A percentile compares a stretch with the other conserved stretches of the same genome.
Evolutionary conservation across 2,329 filamentous ascomycete genomes (phyloP).

Genomic region (Diplodia scrobiculata): DNA sequence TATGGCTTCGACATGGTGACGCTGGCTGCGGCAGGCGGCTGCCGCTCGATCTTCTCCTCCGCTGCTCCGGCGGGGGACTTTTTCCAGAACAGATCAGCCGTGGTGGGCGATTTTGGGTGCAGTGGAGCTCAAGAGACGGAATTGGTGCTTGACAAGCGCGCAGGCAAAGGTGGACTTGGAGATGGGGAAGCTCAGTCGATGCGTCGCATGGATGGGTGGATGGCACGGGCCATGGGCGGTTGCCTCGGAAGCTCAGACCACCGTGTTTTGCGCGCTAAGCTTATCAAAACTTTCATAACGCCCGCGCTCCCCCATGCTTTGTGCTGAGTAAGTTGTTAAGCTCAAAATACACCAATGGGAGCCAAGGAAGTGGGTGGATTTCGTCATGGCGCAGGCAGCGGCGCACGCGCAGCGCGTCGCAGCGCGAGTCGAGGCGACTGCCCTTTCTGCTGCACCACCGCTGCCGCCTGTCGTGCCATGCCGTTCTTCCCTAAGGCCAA

Average conservation of each 20-base stretch:
- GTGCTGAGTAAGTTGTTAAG: too few species aligned
- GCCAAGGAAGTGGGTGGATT: not conserved
- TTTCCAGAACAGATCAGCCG: constrained; percentile 31
- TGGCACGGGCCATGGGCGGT: not conserved
- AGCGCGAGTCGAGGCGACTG: constrained; percentile 32
- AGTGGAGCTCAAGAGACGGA: not conserved
- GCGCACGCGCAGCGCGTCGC: constrained; percentile 39
- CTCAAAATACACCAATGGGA: too few species aligned
- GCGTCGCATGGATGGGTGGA: constrained; percentile 8
- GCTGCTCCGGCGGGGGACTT: constrained; percentile 17
- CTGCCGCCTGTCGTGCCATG: constrained; percentile 11
- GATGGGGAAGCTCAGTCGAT: constrained; percentile 14
- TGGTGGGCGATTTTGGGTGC: constrained; percentile 10
- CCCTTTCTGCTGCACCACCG: constrained; percentile 33
- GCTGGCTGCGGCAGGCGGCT: constrained; percentile 9
- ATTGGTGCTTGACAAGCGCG: not conserved
- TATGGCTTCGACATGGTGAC: constrained; percentile 49
- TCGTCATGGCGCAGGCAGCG: constrained; percentile 18
- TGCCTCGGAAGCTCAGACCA: too few species aligned
- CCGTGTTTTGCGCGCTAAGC: too few species aligned
- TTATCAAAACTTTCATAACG: too few species aligned
- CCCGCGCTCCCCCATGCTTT: too few species aligned
- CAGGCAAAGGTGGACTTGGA: not conserved
- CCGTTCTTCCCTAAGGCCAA: not conserved
- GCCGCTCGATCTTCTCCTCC: constrained; percentile 15